A percentile compares a stretch with the other conserved stretches of the same genome.
Evolutionary conservation across 108 stramenopile species (phyloP).

Genomic region (Asterionellopsis glacialis): DNA sequence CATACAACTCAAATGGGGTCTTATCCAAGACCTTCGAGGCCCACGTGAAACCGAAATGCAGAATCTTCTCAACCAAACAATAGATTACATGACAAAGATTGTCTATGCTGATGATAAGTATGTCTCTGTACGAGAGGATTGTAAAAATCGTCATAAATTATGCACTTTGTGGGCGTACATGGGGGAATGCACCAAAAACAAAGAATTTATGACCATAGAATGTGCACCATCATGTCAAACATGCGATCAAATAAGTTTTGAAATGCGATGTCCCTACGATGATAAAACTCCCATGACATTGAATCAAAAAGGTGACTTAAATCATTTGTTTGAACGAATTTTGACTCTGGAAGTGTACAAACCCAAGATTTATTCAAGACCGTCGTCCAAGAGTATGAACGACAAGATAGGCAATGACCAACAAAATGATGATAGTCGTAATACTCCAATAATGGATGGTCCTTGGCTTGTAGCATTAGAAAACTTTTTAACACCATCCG

Average conservation of each 20-base stretch:
- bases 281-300: constrained; percentile 29
- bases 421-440: not conserved
- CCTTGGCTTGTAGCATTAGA: constrained; percentile 70
- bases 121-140: constrained; percentile 24
- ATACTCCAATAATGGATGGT: not conserved
- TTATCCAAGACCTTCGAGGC: not conserved
- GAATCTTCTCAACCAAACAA: constrained; percentile 27
- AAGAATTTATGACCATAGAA: constrained; percentile 49
- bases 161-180: constrained; percentile 68
- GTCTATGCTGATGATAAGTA: constrained; percentile 33
- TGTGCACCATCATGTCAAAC: constrained; percentile 53
- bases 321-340: constrained; percentile 61
- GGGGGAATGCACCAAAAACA: constrained; percentile 67
- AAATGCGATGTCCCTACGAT: constrained; percentile 40
- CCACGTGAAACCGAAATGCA: not conserved
- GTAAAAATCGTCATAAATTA: constrained; percentile 40
- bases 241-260: constrained; percentile 22
- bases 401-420: constrained; percentile 18
- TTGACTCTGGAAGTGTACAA: constrained; percentile 23
- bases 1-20: not conserved
- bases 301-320: constrained; percentile 51
- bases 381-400: constrained; percentile 19
- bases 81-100: constrained; percentile 52
- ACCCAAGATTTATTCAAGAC: constrained; percentile 20
- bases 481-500: constrained; percentile 65